Base-by-base conservation (phyloP, 2,329 filamentous ascomycete species). In the Aspergillus arachidicola region DNA sequence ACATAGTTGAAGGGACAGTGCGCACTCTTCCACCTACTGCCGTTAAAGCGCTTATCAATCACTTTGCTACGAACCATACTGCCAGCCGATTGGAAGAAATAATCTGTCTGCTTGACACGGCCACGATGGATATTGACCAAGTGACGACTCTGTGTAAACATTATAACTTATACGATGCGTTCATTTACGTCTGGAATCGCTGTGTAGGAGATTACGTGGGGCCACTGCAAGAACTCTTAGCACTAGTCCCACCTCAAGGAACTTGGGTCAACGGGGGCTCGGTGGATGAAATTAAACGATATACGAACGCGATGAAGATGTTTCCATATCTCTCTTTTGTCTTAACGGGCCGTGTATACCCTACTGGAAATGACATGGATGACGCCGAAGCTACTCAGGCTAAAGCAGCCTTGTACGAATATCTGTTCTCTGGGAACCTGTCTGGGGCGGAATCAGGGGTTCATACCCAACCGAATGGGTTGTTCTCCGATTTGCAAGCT, bases 121-220 rank as follows among this genome's bases (percentile, higher is more conserved):
- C 87, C 16, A 97, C 93, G 0, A 89, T 99, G 74, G 96, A 99
- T 75, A 89, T 99, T 69, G 94, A 99, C 75, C 92, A 98, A 77
- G 88, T 96, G 62, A 97, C 94, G 0, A 86, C 86, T 14, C 83
- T 99, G 28, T 99, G 95, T 84, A 96, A 95, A 76, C 90, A 94
- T 74, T 89, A 98, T 76, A 88, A 91, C 68, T 85, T 99, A 4
- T 99, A 97, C 73, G 96, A 99, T 78, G 96, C 95, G 2, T 86
- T 97, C 61, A 93, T 96, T 50, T 97, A 98, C 75, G 91, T 99
- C 60, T 99, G 95, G 95, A 98, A 96, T 64, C 90, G 92, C 76
- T 93, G 93, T 3, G 82, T 99, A 32, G 83, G 84, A 65, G 96
- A 99, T 77, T 97, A 96, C 72, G 89, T 97, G 65, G 96, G 94